A percentile compares a stretch with the other conserved stretches of the same genome.
Evolutionary conservation across 768 basidiomycete species (phyloP).

Genomic region (Coprinopsis sp.): DNA sequence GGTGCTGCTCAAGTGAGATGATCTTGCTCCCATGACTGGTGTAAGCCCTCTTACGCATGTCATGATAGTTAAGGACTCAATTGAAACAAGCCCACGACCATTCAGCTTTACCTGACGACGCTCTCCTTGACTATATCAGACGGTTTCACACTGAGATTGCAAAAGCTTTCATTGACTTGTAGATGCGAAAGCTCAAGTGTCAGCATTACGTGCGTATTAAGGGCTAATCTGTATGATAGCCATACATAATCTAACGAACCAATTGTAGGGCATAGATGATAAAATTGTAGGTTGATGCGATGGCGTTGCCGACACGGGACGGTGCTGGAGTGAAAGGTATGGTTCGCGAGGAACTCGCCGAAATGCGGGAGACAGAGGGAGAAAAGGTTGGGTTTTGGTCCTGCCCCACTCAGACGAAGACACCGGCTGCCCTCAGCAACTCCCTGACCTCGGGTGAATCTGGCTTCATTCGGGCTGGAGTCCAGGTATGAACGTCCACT

Average conservation of each 20-base stretch:
- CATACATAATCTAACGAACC: too few relatives aligned
- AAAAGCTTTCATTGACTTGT: conserved; percentile 36
- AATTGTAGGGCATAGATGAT: too few relatives aligned
- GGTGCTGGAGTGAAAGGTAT: too few relatives aligned
- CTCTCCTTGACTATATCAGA: conserved; percentile 59
- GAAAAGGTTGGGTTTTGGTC: too few relatives aligned
- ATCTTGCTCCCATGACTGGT: background rate
- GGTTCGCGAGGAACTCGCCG: too few relatives aligned
- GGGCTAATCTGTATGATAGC: too few relatives aligned
- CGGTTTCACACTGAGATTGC: conserved; percentile 70
- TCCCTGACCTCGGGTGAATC: conserved; percentile 21
- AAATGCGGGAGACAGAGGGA: too few relatives aligned
- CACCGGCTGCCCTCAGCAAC: conserved; percentile 16
- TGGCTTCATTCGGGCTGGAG: conserved; percentile 17
- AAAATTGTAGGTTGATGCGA: too few relatives aligned
- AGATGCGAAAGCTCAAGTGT: too few relatives aligned
- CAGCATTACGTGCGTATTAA: too few relatives aligned
- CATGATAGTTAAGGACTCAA: conserved; percentile 61
- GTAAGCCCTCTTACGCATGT: background rate
- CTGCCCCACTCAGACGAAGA: conserved; percentile 8
- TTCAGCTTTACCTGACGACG: conserved; percentile 69
- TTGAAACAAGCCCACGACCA: conserved; percentile 69
- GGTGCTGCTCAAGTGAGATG: conserved; percentile 58
- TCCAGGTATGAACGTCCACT: conserved; percentile 10
- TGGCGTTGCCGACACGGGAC: too few relatives aligned